Evolutionary conservation across 805 yeast genomes (phyloP), one percentile per base, ranked within the genome.

Genomic region (Jamesozyma hellenica): DNA sequence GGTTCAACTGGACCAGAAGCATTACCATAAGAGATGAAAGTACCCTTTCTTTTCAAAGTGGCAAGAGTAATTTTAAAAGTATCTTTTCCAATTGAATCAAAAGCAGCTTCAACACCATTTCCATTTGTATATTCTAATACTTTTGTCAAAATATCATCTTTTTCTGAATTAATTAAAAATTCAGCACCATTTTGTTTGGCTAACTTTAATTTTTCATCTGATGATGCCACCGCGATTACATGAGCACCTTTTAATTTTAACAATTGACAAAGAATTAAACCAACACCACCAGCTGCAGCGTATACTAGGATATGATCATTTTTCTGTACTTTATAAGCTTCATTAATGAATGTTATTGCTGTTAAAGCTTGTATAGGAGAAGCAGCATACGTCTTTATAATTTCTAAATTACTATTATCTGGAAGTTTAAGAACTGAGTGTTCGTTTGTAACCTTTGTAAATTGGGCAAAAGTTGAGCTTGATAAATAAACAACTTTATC

Each of bases 261-360:
- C 60, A 87, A 64, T 58, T 87, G 95, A 36, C 70, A 66, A 39
- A 86, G 64, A 15, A 84, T 49, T 38, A 74, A 70, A 4, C 97
- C 97, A 37, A 84, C 90, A 41, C 96, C 96, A 34, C 96, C 97
- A 3, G 96, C 96, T 7, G 95, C 95, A 4, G 96, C 96, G 66
- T 87, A 85, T 19, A 85, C 78, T 35, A 88, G 67, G 33, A 82
- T 72, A 49, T 62, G 71, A 42, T 90, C 96, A 39, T 77, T 88
- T 55, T 72, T 65, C 50, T 83, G 57, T 30, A 84, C 82, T 1
- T 68, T 52, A 53, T 82, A 75, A 2, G 92, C 74, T 45, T 82
- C 86, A 28, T 68, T 63, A 35, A 76, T 63, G 43, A 88, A 76
- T 1, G 90, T 72, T 50, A 82, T 60, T 2, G 90, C 92, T 6